Evolutionary conservation across 2,329 filamentous ascomycete genomes (phyloP), one percentile per base, ranked within the genome.

Genomic region (Talaromyces verruculosus): DNA sequence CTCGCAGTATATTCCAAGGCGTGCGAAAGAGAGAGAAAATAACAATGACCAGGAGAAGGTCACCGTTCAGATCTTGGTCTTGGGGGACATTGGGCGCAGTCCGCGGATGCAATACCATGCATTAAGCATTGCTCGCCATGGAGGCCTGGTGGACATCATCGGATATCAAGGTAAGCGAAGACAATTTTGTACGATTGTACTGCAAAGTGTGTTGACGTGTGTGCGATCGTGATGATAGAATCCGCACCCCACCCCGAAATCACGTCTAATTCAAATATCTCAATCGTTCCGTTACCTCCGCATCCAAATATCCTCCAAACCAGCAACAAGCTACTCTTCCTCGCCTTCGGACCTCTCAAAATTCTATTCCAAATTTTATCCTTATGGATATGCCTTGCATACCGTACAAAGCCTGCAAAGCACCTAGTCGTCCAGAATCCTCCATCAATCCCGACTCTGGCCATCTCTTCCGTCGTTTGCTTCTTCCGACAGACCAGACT

Each of bases 101-200:
- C 95, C 95, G 60, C 92, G 95, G 65, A 99, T 99, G 94, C 93
- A 98, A 75, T 98, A 99, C 73, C 95, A 99, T 84, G 94, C 94
- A 22, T 83, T 97, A 71, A 98, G 94, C 76, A 88, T 98, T 73
- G 92, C 92, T 47, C 91, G 89, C 72, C 88, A 93, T 74, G 92
- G 92, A 28, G 90, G 88, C 6, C 84, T 85, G 39, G 94, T 97
- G 22, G 89, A 94, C 75, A 81, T 99, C 13, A 89, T 99, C 71
- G 95, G 94, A 55, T 98, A 97, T 76, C 84, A 89, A 75, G 92
- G 92, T 93, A 76, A 68, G 39, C 13, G 33, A 37, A 49, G 55
- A 13, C 22, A 59, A 7, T 25, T 4, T 25, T 15, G 17, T 22
- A 25, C 25, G 10, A 22, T 57, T 22, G 7, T 4, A 19, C 13